Conservation (phyloP, 148 eudicot species). For the Limonium bicolor region DNA sequence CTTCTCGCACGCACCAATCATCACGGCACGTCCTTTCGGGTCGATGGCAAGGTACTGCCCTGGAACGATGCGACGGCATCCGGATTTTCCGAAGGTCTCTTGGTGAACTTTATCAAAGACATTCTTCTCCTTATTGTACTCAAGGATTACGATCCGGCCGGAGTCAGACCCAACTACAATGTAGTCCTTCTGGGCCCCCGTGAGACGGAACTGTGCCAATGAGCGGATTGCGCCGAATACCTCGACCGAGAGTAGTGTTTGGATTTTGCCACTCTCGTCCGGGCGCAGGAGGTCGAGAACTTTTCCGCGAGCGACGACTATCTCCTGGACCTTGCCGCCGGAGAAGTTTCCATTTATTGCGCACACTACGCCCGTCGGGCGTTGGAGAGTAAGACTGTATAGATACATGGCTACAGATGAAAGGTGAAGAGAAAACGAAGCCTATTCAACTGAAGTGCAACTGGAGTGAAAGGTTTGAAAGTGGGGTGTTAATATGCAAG, state of each 20-base stretch:
- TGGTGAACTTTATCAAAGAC: constrained; percentile 75
- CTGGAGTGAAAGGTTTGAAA: too few relatives aligned
- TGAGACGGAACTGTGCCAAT: constrained; percentile 65
- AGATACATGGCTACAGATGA: constrained; percentile 41
- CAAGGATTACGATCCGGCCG: constrained; percentile 73
- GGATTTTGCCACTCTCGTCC: constrained; percentile 86
- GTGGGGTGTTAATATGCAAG: too few relatives aligned
- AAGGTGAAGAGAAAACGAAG: neutral
- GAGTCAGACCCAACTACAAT: constrained; percentile 92
- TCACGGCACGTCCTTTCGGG: constrained; percentile 89
- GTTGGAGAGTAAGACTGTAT: constrained; percentile 83
- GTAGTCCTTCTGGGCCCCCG: constrained; percentile 87
- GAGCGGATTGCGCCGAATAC: constrained; percentile 82
- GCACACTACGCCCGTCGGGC: constrained; percentile 57
- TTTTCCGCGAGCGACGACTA: constrained; percentile 76
- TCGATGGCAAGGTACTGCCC: constrained; percentile 85
- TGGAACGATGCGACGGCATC: constrained; percentile 83
- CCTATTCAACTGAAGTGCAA: too few relatives aligned
- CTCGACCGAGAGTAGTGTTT: constrained; percentile 79
- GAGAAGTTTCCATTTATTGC: constrained; percentile 92
- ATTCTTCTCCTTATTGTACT: constrained; percentile 71
- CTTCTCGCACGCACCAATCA: constrained; percentile 94
- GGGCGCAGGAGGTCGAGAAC: constrained; percentile 81
- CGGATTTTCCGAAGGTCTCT: constrained; percentile 90
- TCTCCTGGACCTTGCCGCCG: constrained; percentile 68